These are phyloP conservation scores for Cordyceps javanica DNA, from an alignment of 2,329 filamentous ascomycete species.

Conservation along the genomic window DNA sequence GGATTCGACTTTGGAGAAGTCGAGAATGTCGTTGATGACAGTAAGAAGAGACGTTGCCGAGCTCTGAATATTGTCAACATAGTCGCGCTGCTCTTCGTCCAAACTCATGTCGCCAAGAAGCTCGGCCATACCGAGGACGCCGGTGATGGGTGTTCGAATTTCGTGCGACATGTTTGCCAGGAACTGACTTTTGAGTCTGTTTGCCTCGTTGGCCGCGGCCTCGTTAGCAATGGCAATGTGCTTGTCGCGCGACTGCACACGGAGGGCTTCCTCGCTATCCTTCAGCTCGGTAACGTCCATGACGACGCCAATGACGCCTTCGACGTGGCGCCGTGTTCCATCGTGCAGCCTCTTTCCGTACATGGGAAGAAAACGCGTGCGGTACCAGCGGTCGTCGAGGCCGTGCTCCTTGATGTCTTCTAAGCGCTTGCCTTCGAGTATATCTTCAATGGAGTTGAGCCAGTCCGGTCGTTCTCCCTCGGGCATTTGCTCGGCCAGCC, in stretches of 20 bases:
- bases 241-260: slow-evolving; percentile 62
- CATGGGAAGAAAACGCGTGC: slow-evolving; percentile 65
- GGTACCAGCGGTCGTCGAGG: slow-evolving; percentile 58
- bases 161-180: slow-evolving; percentile 79
- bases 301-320: slow-evolving; percentile 71
- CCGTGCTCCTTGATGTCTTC: slow-evolving; percentile 61
- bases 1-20: slow-evolving; percentile 82
- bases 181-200: slow-evolving; percentile 73
- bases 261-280: slow-evolving; percentile 55
- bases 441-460: slow-evolving; percentile 53
- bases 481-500: slow-evolving; percentile 36
- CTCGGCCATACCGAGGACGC: slow-evolving; percentile 75
- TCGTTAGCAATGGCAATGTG: slow-evolving; percentile 66
- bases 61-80: slow-evolving; percentile 70
- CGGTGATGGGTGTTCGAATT: slow-evolving; percentile 71
- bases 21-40: slow-evolving; percentile 86
- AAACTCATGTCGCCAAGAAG: slow-evolving; percentile 63
- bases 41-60: slow-evolving; percentile 77
- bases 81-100: slow-evolving; percentile 65
- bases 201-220: slow-evolving; percentile 73
- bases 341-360: slow-evolving; percentile 49
- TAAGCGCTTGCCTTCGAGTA: slow-evolving; percentile 53
- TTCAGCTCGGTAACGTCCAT: slow-evolving; percentile 74
- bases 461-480: slow-evolving; percentile 43
- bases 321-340: slow-evolving; percentile 43